Percentiles rank a stretch among this genome's conserved stretches.
These are phyloP conservation scores for Meira miltonrushii DNA, from an alignment of 1,284 basidiomycete genomes.

Conservation along the genomic window DNA sequence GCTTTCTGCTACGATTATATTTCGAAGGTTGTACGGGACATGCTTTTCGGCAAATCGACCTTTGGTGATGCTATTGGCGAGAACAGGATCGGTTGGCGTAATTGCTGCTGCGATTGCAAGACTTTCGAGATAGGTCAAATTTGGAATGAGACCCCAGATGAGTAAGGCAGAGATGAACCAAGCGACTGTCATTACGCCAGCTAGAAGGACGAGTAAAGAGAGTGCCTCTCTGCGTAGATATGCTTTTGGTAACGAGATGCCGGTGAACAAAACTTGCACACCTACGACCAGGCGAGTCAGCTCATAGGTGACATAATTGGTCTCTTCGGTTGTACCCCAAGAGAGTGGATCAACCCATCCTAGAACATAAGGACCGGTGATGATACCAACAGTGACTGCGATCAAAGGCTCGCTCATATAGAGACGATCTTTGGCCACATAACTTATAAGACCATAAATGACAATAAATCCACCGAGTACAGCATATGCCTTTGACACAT, in stretches of 20 bases:
- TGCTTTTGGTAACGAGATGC: conserved; percentile 53
- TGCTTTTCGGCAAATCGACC: conserved; percentile 54
- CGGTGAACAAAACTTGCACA: conserved; percentile 53
- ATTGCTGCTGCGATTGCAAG: conserved; percentile 53
- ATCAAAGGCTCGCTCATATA: conserved; percentile 50
- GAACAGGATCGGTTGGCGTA: conserved; percentile 55
- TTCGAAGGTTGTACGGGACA: conserved; percentile 52
- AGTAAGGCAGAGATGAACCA: conserved; percentile 54
- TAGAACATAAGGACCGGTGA: conserved; percentile 46
- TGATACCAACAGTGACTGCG: conserved; percentile 42
- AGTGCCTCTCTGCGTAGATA: conserved; percentile 45
- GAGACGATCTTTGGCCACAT: conserved; percentile 44
- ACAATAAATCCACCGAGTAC: conserved; percentile 49
- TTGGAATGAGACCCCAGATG: conserved; percentile 50
- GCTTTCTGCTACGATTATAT: conserved; percentile 53
- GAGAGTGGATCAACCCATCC: conserved; percentile 46
- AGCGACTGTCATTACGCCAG: conserved; percentile 53
- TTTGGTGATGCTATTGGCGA: conserved; percentile 52
- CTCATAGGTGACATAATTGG: conserved; percentile 51
- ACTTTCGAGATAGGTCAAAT: conserved; percentile 52
- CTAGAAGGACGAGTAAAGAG: conserved; percentile 50
- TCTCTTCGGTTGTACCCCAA: conserved; percentile 33
- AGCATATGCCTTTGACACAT: conserved; percentile 42
- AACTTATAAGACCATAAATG: conserved; percentile 48
- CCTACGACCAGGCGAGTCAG: conserved; percentile 52